Conservation (phyloP, 805 yeast genomes). For the Saccharomyces mikatae region DNA sequence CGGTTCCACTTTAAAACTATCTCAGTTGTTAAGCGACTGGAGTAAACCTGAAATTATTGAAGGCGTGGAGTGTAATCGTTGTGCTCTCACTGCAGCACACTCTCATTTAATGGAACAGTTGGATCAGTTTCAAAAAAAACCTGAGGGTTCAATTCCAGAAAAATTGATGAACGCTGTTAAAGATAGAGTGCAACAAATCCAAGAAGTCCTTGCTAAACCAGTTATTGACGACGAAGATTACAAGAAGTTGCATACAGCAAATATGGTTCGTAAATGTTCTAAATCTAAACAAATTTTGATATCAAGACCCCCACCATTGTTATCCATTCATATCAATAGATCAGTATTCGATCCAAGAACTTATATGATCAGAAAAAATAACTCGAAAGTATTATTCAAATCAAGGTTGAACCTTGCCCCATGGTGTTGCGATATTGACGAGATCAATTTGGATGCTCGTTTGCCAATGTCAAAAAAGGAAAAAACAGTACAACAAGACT, state of each 20-base stretch:
- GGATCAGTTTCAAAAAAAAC: slow-evolving; percentile 19
- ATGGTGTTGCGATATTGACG: slow-evolving; percentile 61
- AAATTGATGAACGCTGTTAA: slow-evolving; percentile 32
- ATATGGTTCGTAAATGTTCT: slow-evolving; percentile 63
- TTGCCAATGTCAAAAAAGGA: slow-evolving; percentile 58
- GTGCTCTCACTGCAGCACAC: slow-evolving; percentile 62
- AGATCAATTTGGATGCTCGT: slow-evolving; percentile 75
- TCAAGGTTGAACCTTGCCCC: slow-evolving; percentile 55
- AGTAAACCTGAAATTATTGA: slow-evolving; percentile 76
- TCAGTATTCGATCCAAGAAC: slow-evolving; percentile 87
- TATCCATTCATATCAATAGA: slow-evolving; percentile 83
- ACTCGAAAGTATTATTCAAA: slow-evolving; percentile 76
- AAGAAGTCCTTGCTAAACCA: slow-evolving; percentile 49
- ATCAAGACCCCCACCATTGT: slow-evolving; percentile 72
- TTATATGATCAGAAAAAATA: slow-evolving; percentile 74
- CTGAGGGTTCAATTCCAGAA: slow-evolving; percentile 15
- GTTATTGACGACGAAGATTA: slow-evolving; percentile 76
- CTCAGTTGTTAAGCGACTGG: slow-evolving; percentile 57
- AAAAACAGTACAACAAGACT: slow-evolving; percentile 31
- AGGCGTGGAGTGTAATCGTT: slow-evolving; percentile 91
- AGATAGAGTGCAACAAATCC: slow-evolving; percentile 41
- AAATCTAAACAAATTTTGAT: slow-evolving; percentile 79
- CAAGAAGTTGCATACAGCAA: slow-evolving; percentile 62
- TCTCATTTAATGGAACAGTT: slow-evolving; percentile 40
- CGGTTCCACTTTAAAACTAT: slow-evolving; percentile 38